Evolutionary conservation across 2,329 filamentous ascomycete genomes (phyloP), one percentile per base, ranked within the genome.

Genomic region (Talaromyces marneffei): DNA sequence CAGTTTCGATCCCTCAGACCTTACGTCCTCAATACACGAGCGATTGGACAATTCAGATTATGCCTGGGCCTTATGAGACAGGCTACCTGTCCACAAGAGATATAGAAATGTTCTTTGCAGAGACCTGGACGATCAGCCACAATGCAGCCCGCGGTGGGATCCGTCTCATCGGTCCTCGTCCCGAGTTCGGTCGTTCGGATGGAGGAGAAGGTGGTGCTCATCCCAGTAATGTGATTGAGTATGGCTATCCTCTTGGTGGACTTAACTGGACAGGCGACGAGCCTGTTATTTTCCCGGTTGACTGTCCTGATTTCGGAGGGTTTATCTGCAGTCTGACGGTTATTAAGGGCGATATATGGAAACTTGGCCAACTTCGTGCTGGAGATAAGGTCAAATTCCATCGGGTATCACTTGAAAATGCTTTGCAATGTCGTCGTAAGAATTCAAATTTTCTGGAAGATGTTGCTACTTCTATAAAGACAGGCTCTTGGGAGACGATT

Each of bases 151-250:
- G 86, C 61, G 83, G 80, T 42, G 86, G 84, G 0, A 83, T 88
- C 27, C 79, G 85, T 6, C 76, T 88, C 0, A 71, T 85, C 1
- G 85, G 85, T 0, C 84, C 85, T 0, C 83, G 83, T 0, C 78
- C 81, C 1, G 16, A 37, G 64, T 88, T 83, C 81, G 82, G 84
- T 14, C 76, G 86, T 6, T 70, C 78, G 33, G 80, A 84, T 64
- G 86, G 85, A 10, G 86, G 85, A 0, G 85, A 86, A 63, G 86
- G 84, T 7, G 86, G 86, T 10, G 79, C 82, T 0, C 86, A 88
- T 69, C 86, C 86, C 0, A 81, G 77, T 35, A 86, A 87, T 63
- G 66, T 83, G 16, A 78, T 84, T 23, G 82, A 85, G 63, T 85
- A 86, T 65, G 84, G 84, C 2, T 87, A 86, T 67, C 81, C 82